Evolutionary conservation across 192 early-diverging fungal genomes (phyloP), one percentile per base, ranked within the genome.

Genomic region (Lobosporangium transversale): DNA sequence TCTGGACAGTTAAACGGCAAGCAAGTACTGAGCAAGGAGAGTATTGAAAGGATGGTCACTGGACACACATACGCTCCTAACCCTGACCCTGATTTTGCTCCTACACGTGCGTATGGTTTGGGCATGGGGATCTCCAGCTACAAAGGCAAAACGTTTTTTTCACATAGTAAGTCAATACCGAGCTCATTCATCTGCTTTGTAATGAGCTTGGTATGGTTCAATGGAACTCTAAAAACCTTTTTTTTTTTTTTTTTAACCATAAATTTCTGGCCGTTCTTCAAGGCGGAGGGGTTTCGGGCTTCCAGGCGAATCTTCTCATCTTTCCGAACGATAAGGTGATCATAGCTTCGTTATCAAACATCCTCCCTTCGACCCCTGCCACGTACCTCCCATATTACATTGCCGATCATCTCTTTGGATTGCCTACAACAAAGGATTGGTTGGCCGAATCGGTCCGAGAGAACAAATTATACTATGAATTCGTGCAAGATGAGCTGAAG

Each of bases 11-110:
- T 49, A 0, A 33, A 70, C 17, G 67, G 67, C 14, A 55, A 53
- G 24, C 67, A 70, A 35, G 32, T 70, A 11, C 15, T 70, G 51
- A 61, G 42, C 44, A 60, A 55, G 52, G 33, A 43, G 1, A 40
- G n/a, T 17, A 12, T 70, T 3, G 24, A 26, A n/a, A 53, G 31
- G 20, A 30, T 24, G 7, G 23, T 62, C 20, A 69, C 42, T 14
- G 21, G 51, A 0, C 68, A 62, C 4, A 55, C 31, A 4, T 54
- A 62, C 9, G n/a, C n/a, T 20, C 2, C 1, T 23, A 11, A 4
- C 2, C 24, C 24, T 1, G 9, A n/a, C 2, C 58, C 68, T 0
- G 51, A 54, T n/a, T 37, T 70, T 36, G 50, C 51, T 20, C 30
- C 35, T 36, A 2, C 58, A 4, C 3, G 3, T 7, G 24, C 15